phyloP scores from a whole-genome alignment of 352 stramenopile species.

The Pythium sp. region DNA sequence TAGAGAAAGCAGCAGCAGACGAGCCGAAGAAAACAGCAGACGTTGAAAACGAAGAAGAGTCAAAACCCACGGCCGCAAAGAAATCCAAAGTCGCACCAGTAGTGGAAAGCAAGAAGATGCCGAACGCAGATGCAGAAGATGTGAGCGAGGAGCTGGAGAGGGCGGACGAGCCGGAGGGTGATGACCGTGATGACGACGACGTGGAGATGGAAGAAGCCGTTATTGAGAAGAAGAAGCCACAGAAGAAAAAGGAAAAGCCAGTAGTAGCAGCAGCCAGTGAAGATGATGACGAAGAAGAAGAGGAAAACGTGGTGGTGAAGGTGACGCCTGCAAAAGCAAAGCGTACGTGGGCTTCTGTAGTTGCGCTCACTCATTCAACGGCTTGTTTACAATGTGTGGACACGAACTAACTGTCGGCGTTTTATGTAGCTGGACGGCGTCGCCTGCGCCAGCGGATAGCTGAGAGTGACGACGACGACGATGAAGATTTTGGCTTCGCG shows the following conservation, averaged over 20 bases:
- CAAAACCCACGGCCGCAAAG: conserved; percentile 4
- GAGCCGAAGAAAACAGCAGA: background rate
- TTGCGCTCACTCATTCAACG: background rate
- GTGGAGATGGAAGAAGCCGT: conserved; percentile 22
- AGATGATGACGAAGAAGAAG: conserved; percentile 5
- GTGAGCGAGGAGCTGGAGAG: conserved; percentile 17
- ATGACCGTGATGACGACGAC: conserved; percentile 18
- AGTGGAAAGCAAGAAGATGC: background rate
- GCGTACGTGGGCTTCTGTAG: conserved; percentile 25
- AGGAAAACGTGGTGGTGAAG: background rate
- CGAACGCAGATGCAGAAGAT: conserved; percentile 12
- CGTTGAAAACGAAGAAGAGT: background rate
- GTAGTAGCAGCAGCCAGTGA: conserved; percentile 15
- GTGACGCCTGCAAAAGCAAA: conserved; percentile 27
- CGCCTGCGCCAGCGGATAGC: conserved; percentile 56
- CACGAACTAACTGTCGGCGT: background rate
- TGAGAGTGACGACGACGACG: conserved; percentile 40
- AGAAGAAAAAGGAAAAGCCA: conserved; percentile 11
- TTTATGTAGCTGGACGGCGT: conserved; percentile 39
- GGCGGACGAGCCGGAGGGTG: conserved; percentile 26
- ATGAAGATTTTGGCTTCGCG: conserved; percentile 37
- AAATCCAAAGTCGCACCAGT: conserved; percentile 5
- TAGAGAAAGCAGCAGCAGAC: background rate
- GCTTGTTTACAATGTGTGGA: background rate
- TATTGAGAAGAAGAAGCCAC: background rate